Conservation (phyloP, 2,329 filamentous ascomycete species). For the Diaporthe citrichinensis region DNA sequence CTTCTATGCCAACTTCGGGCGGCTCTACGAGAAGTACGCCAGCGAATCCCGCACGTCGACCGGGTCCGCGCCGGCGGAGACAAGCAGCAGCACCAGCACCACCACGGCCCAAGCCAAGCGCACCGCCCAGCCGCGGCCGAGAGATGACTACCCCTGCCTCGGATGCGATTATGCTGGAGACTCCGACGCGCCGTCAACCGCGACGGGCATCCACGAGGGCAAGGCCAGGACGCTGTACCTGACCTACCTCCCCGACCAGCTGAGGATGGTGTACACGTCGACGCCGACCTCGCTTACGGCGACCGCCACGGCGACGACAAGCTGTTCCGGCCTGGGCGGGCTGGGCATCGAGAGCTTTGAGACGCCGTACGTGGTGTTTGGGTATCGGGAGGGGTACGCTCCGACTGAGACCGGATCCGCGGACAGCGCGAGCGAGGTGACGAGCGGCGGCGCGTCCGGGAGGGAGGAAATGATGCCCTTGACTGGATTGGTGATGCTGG, state of each 20-base stretch:
- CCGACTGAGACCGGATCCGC: not conserved
- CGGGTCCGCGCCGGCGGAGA: not conserved
- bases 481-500: not conserved
- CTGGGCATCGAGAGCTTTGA: not conserved
- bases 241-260: not conserved
- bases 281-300: not conserved
- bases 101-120: not conserved
- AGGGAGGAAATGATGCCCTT: not conserved
- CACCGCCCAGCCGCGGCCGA: not conserved
- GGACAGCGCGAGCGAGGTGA: no score
- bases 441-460: not conserved
- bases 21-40: slow-evolving; percentile 4
- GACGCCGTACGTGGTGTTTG: slow-evolving; percentile 9
- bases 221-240: not conserved
- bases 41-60: not conserved
- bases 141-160: not conserved
- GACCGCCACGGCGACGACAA: not conserved
- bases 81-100: not conserved
- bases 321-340: not conserved
- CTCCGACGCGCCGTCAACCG: not conserved
- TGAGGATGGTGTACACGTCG: not conserved
- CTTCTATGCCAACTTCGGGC: slow-evolving; percentile 13
- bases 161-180: not conserved
- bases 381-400: not conserved
- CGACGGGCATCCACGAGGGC: not conserved